Evolutionary conservation across 371 early-diverging fungal genomes (phyloP), one percentile per base, ranked within the genome.

Genomic region (Mucor indicus): DNA sequence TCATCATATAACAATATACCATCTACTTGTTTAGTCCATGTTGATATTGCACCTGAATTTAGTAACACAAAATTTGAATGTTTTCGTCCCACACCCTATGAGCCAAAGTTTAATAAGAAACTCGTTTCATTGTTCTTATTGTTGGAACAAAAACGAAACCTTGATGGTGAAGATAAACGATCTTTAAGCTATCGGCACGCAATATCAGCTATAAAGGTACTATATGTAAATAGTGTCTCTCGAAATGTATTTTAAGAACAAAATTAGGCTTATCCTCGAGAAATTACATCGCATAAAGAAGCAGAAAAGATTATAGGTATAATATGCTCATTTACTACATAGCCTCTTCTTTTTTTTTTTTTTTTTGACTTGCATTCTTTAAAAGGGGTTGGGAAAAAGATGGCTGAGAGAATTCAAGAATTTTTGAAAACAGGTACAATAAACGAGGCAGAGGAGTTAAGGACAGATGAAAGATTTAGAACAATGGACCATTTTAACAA

Each of bases 131-230:
- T 67, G 4, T 54, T 80, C 3, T 39, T 55, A 15, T 31, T 75
- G 15, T 32, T 80, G 13, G 76, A 75, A 60, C 45, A 49, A 32
- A 47, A 65, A 21, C 48, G 80, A 8, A 58, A 64, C 17, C 3
- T 75, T 9, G 54, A 63, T 31, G 48, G 51, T 38, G 71, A 80
- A 48, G 50, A 46, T 29, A 55, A 56, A 25, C 75, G 53, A 49
- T 65, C 77, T 16, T 41, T 77, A 25, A 67, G 69, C 16, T 80
- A 77, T 47, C 50, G 74, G 2, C 65, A 64, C 32, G 76, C 76
- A 13, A 72, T 80, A 46, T 62, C 77, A 11, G 80, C 76, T 1
- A 31, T 77, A 29, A 77, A 72, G 45, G 77, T 75, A 45, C 2
- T 17, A 19, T 16, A 30, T 16, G 16, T 9, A 4, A 20, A 38